A percentile compares a stretch with the other conserved stretches of the same genome.
Evolutionary conservation across 345 rosid genomes (phyloP).

Genomic region (Viola odorata): DNA sequence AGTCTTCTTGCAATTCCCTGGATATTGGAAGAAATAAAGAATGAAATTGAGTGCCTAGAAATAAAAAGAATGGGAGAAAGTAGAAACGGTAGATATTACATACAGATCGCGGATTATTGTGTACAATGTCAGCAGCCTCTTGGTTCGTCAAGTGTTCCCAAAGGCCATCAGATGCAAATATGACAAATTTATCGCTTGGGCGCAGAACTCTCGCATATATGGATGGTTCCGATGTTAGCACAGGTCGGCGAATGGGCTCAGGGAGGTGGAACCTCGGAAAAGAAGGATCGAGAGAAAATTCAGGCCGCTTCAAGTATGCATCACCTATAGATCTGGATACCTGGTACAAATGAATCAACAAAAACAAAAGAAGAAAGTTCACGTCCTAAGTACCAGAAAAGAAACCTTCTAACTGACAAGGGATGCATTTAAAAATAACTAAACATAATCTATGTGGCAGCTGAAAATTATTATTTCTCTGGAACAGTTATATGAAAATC

Average conservation of each 20-base stretch:
- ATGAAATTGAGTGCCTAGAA: slow-evolving; percentile 2
- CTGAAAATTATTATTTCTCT: neutral
- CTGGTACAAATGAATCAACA: slow-evolving; percentile 28
- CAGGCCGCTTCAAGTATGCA: slow-evolving; percentile 86
- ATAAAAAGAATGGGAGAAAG: neutral
- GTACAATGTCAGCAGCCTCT: slow-evolving; percentile 75
- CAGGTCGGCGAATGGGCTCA: slow-evolving; percentile 70
- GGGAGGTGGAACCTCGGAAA: slow-evolving; percentile 80
- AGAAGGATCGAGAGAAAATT: slow-evolving; percentile 78
- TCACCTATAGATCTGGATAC: slow-evolving; percentile 95
- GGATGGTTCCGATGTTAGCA: slow-evolving; percentile 74
- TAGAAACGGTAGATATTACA: slow-evolving; percentile 11
- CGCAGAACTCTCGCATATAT: slow-evolving; percentile 50
- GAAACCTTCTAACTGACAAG: neutral
- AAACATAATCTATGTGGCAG: neutral
- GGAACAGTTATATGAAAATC: neutral
- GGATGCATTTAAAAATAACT: neutral
- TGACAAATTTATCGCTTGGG: slow-evolving; percentile 70
- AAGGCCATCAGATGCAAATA: slow-evolving; percentile 95
- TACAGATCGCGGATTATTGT: slow-evolving; percentile 65
- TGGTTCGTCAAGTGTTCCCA: slow-evolving; percentile 87
- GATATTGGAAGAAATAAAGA: neutral
- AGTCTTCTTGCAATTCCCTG: slow-evolving; percentile 85
- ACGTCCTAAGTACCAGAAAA: neutral
- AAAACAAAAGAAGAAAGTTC: neutral